Evolutionary conservation across 345 rosid genomes (phyloP).

Genomic region (Conringia planisiliqua): DNA sequence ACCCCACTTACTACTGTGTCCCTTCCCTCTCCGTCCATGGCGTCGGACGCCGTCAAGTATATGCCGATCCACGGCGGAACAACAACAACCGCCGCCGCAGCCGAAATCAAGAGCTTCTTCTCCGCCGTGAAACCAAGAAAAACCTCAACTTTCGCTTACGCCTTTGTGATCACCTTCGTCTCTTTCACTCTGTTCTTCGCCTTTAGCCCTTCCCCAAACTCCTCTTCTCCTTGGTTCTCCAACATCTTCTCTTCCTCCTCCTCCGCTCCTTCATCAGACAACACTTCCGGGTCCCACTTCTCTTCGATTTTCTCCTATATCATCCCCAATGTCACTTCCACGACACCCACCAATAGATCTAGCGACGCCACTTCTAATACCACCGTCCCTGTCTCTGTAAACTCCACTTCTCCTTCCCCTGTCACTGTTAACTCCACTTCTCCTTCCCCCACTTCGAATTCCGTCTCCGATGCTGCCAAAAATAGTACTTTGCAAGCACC

Average conservation of each 20-base stretch:
- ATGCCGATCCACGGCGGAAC: slow-evolving; percentile 39
- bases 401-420: slow-evolving; percentile 18
- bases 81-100: slow-evolving; percentile 15
- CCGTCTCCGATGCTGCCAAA: not conserved
- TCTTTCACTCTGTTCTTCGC: slow-evolving; percentile 71
- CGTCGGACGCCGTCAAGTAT: slow-evolving; percentile 62
- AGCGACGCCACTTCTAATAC: not conserved
- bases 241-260: slow-evolving; percentile 39
- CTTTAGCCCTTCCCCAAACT: slow-evolving; percentile 59
- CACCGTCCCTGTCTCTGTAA: slow-evolving; percentile 32
- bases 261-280: not conserved
- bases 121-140: slow-evolving; percentile 47
- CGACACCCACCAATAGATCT: slow-evolving; percentile 25
- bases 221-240: slow-evolving; percentile 67
- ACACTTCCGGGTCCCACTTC: slow-evolving; percentile 48
- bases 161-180: slow-evolving; percentile 61
- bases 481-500: slow-evolving; percentile 15
- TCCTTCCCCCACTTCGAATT: slow-evolving; percentile 21
- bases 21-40: slow-evolving; percentile 41
- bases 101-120: slow-evolving; percentile 47
- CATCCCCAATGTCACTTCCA: slow-evolving; percentile 45
- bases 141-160: slow-evolving; percentile 60
- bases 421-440: slow-evolving; percentile 23
- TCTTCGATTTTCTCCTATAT: slow-evolving; percentile 50
- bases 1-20: not conserved